Base-by-base conservation (phyloP, 805 yeast species). In the Isabelozyma heimii region DNA sequence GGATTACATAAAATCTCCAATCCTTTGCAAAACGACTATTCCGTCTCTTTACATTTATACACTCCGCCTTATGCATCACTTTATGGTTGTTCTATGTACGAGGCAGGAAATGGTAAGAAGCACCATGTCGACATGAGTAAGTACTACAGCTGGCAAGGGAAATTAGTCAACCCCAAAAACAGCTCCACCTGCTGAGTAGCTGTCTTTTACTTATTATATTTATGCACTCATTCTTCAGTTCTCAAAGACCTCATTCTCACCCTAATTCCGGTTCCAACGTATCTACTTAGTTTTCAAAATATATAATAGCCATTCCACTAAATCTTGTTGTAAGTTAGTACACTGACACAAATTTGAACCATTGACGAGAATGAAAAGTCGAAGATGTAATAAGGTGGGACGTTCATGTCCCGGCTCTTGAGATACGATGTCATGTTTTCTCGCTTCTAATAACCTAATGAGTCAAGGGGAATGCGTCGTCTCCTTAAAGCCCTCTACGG, bases 51-150 rank as follows among this genome's bases (percentile, higher is more conserved):
- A 62, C 91, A 86, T 63, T 73, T 86, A 47, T 86, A 86, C 67
- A 84, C 91, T 6, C 91, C 91, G 6, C 90, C 91, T 8, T 84
- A 84, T 62, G 91, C 90, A 4, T 69, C 83, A 46, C 71, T 79
- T 61, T 79, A 77, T 58, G 84, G 83, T 16, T 81, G 83, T 50
- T 63, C 73, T 44, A 70, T 67, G 67, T 79, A 73, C 55, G 85
- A 82, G 56, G 74, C 75, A 38, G 63, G 59, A 33, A 71, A 71
- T 46, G 84, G 85, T 44, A 69, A 63, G 50, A 74, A 72, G 57
- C 79, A 75, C 52, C 83, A 77, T 57, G 85, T 83, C 48, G 75
- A 76, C 59, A 77, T 83, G 81, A 70, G 81, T 47, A 80, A 76
- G 55, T 72, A 84, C 57, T 83, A 81, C 63, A 79, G 85, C 52